These are phyloP conservation scores for Periglandula ipomoeae DNA, from an alignment of 2,329 filamentous ascomycete genomes.

Conservation along the genomic window DNA sequence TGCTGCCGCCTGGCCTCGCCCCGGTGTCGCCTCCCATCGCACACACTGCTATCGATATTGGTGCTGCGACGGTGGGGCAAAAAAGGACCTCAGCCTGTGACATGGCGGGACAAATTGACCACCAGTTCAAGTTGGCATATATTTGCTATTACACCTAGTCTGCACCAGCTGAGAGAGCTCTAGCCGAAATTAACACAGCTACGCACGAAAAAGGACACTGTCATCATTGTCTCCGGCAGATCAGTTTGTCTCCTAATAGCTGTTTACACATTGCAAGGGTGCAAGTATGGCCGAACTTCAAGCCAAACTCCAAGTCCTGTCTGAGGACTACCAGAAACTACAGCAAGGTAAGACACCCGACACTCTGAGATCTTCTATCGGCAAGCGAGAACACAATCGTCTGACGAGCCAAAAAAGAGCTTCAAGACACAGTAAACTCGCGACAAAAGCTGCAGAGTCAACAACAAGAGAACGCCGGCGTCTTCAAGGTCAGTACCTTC, in stretches of 20 bases:
- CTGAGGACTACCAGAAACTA: conserved; percentile 79
- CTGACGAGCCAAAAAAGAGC: conserved; percentile 44
- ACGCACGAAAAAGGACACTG: too few species aligned
- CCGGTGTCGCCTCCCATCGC: too few species aligned
- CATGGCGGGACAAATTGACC: not conserved
- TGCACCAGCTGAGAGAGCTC: not conserved
- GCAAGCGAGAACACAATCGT: too few species aligned
- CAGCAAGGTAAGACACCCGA: conserved; percentile 57
- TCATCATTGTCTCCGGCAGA: too few species aligned
- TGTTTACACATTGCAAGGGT: not conserved
- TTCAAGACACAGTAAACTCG: conserved; percentile 65
- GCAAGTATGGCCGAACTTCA: conserved; percentile 60
- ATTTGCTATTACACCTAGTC: not conserved
- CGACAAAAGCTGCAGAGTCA: conserved; percentile 91
- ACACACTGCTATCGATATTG: not conserved
- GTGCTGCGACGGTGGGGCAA: not conserved
- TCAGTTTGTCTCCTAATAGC: too few species aligned
- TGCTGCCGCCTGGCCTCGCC: too few species aligned
- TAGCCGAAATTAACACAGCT: too few species aligned
- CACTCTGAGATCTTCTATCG: too few species aligned
- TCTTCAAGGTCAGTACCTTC: conserved; percentile 56
- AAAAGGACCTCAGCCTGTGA: not conserved
- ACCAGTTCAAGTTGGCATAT: not conserved
- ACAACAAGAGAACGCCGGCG: conserved; percentile 82
- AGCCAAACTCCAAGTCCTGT: conserved; percentile 69